phyloP scores from a whole-genome alignment of 345 rosid species.

The Acer saccharum region DNA sequence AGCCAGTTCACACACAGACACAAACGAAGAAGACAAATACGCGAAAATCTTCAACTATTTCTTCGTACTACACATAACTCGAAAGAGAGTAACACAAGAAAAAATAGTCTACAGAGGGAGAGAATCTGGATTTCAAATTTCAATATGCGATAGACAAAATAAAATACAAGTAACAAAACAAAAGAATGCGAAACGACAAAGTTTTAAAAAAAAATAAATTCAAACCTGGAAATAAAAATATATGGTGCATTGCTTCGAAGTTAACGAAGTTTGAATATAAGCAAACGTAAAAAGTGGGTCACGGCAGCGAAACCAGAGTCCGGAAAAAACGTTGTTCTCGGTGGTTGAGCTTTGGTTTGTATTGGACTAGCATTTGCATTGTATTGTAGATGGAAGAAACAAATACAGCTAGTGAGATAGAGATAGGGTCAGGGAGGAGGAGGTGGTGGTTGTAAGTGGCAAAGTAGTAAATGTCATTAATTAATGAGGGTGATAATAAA shows the following conservation, averaged over 20 bases:
- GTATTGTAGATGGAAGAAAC: background rate
- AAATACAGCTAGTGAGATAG: slow-evolving; percentile 10
- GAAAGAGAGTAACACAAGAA: slow-evolving; percentile 20
- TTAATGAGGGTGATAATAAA: slow-evolving; percentile 39
- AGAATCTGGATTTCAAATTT: slow-evolving; percentile 22
- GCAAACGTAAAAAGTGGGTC: slow-evolving; percentile 53
- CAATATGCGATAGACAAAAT: slow-evolving; percentile 7
- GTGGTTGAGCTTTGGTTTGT: slow-evolving; percentile 26
- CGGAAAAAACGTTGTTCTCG: slow-evolving; percentile 21
- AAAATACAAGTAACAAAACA: slow-evolving; percentile 3
- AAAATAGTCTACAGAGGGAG: slow-evolving; percentile 20
- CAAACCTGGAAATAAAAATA: slow-evolving; percentile 25
- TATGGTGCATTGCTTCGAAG: slow-evolving; percentile 42
- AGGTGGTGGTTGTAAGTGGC: slow-evolving; percentile 33
- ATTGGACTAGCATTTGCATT: background rate
- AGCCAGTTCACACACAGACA: slow-evolving; percentile 11
- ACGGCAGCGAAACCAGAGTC: slow-evolving; percentile 34
- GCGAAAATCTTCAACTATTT: background rate
- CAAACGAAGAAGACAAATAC: background rate
- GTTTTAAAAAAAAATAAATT: background rate
- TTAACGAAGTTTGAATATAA: slow-evolving; percentile 34
- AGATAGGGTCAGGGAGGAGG: slow-evolving; percentile 2
- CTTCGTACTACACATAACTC: slow-evolving; percentile 2
- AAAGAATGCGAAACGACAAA: slow-evolving; percentile 49
- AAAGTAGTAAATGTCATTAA: slow-evolving; percentile 53